Conservation (phyloP, 208 protist genomes). For the Acanthamoeba healyi region DNA sequence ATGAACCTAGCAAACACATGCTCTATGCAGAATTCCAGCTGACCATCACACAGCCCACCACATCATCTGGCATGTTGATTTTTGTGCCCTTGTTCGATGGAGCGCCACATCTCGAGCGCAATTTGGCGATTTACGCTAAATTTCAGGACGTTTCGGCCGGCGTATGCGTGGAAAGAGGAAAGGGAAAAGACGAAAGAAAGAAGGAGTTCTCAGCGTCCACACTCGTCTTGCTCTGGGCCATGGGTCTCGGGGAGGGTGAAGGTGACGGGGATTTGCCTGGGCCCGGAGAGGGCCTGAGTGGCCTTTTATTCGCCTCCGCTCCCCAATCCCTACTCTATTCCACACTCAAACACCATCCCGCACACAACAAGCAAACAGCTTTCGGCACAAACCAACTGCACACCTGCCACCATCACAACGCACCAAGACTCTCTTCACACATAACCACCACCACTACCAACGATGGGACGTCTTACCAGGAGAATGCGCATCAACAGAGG, state of each 20-base stretch:
- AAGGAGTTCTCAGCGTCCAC: background rate
- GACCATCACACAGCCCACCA: no score
- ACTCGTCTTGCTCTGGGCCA: background rate
- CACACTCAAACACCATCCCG: background rate
- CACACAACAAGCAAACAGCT: background rate
- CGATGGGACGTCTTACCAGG: background rate
- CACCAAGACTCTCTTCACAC: background rate
- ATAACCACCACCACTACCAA: background rate
- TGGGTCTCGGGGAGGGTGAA: background rate
- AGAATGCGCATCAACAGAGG: conserved; percentile 39
- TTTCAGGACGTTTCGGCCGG: background rate
- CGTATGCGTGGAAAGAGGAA: background rate
- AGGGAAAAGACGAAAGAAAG: background rate
- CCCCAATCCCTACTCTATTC: background rate
- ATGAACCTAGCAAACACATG: no score
- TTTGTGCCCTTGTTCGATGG: no score
- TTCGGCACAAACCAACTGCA: background rate
- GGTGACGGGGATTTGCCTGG: background rate
- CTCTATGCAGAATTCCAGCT: no score
- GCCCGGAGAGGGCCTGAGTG: no score
- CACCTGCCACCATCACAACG: background rate
- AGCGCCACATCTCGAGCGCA: no score
- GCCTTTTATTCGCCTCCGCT: background rate
- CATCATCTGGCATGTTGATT: no score
- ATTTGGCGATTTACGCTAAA: background rate